A percentile compares a stretch with the other conserved stretches of the same genome.
Evolutionary conservation across 768 basidiomycete species (phyloP).

Genomic region (Pleurotus sapidus): DNA sequence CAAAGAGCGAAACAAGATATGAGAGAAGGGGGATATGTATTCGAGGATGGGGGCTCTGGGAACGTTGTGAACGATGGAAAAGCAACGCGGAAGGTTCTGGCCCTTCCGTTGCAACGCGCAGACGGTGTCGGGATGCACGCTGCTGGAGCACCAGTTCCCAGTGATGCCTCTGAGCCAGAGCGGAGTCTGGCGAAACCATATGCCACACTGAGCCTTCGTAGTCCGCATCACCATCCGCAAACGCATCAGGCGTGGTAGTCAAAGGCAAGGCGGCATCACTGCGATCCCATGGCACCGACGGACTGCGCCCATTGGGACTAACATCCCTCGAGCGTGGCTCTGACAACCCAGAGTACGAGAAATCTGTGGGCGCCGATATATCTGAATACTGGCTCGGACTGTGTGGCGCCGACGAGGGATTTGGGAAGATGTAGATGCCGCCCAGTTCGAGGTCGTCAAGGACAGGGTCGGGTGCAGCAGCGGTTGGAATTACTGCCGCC

Average conservation of each 20-base stretch:
- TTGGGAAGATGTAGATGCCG: constrained; percentile 18
- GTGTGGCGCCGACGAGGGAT: constrained; percentile 15
- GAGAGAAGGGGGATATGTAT: constrained; percentile 34
- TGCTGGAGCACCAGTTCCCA: not conserved
- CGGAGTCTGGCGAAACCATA: not conserved
- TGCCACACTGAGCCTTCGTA: not conserved
- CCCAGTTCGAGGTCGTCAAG: constrained; percentile 8
- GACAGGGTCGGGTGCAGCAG: not conserved
- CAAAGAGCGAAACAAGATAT: constrained; percentile 30
- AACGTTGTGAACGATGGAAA: not conserved
- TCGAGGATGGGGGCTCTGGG: constrained; percentile 23
- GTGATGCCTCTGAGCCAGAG: not conserved
- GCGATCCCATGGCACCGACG: not conserved
- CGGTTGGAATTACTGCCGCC: not conserved
- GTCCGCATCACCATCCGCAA: not conserved
- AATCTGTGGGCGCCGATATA: constrained; percentile 8
- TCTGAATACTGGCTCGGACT: constrained; percentile 17
- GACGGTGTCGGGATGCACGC: not conserved
- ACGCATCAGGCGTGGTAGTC: not conserved
- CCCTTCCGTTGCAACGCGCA: not conserved
- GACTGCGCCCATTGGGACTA: not conserved
- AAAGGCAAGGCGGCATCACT: not conserved
- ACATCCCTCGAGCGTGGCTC: constrained; percentile 9
- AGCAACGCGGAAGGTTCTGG: not conserved
- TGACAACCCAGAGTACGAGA: constrained; percentile 11